phyloP scores from a whole-genome alignment of 148 eudicot genomes.

The Chenopodium berlandieri region DNA sequence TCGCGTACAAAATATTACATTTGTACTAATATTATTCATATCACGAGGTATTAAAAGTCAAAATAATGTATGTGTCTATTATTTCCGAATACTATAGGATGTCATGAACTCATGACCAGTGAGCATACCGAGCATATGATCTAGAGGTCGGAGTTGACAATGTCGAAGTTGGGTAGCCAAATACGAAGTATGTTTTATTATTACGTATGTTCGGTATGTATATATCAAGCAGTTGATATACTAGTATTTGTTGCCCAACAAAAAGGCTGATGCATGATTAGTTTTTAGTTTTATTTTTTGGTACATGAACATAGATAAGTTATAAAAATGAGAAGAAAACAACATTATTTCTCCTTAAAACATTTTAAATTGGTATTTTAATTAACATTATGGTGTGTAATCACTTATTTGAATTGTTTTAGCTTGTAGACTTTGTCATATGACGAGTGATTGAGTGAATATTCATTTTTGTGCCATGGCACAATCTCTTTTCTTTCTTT shows the following conservation, averaged over 20 bases:
- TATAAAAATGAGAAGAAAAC: not conserved
- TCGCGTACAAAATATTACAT: too few species aligned
- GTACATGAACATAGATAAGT: conserved; percentile 5
- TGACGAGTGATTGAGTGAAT: not conserved
- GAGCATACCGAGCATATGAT: not conserved
- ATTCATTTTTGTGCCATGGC: not conserved
- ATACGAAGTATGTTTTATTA: not conserved
- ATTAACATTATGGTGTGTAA: not conserved
- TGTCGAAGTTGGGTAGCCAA: not conserved
- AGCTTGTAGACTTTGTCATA: not conserved
- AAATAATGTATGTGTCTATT: too few species aligned
- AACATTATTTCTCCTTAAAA: too few species aligned
- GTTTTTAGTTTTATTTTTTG: not conserved
- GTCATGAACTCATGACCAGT: too few species aligned
- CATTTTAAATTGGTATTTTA: too few species aligned
- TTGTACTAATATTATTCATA: too few species aligned
- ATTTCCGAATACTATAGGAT: too few species aligned
- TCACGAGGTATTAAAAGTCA: not conserved
- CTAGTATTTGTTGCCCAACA: conserved; percentile 4
- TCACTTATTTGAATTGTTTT: not conserved
- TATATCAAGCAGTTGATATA: not conserved
- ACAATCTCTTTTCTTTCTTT: not conserved
- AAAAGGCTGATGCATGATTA: conserved; percentile 1
- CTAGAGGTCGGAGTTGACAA: not conserved
- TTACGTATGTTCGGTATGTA: not conserved